These are phyloP conservation scores for Lophiostoma macrostomum DNA, from an alignment of 495 filamentous ascomycete species.

Conservation along the genomic window DNA sequence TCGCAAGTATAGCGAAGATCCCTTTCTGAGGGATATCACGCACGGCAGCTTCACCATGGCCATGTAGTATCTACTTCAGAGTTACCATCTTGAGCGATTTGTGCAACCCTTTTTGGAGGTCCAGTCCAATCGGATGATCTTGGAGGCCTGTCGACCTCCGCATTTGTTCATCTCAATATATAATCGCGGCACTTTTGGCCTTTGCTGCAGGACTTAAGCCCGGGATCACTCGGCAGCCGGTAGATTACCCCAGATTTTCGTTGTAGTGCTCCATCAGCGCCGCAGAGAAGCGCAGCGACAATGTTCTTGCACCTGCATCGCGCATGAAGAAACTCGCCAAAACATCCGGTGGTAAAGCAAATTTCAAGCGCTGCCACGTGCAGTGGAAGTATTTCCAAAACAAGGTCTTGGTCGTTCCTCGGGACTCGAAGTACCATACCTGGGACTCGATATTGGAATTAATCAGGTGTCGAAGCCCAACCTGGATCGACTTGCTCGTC, in stretches of 20 bases:
- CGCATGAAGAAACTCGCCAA: background rate
- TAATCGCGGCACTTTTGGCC: background rate
- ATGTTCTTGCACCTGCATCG: background rate
- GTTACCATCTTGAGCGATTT: background rate
- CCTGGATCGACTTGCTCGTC: slow-evolving; percentile 15
- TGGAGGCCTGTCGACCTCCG: background rate
- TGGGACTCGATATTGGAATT: slow-evolving; percentile 4
- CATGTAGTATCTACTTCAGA: no score
- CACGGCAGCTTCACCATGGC: background rate
- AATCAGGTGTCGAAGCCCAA: slow-evolving; percentile 7
- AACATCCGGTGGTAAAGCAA: no score
- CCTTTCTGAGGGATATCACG: background rate
- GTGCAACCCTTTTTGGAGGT: background rate
- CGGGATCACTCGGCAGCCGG: slow-evolving; percentile 1
- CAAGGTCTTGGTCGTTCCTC: no score
- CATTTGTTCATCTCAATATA: background rate
- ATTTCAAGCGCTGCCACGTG: no score
- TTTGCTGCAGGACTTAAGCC: background rate
- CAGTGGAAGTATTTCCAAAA: no score
- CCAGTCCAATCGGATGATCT: slow-evolving; percentile 3
- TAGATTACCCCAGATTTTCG: slow-evolving; percentile 24
- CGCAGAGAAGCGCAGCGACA: background rate
- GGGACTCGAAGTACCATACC: slow-evolving; percentile 3
- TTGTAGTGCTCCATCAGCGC: slow-evolving; percentile 3
- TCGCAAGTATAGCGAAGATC: no score